Base-by-base conservation (phyloP, 2,329 filamentous ascomycete genomes). In the Fusarium coicis region DNA sequence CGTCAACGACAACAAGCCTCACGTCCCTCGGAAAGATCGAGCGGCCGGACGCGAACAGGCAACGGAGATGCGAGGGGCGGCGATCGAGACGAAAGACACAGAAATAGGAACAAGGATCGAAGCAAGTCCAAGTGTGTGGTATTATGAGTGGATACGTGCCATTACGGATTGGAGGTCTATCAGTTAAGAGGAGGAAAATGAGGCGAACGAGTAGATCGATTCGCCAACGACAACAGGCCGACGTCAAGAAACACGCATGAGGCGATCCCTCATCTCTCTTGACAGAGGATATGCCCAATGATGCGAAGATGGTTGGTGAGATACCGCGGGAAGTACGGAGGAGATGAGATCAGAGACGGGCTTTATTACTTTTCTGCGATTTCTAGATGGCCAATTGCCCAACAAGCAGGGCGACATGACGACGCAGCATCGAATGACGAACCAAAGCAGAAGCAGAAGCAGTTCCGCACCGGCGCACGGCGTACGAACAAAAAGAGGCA, bases 1-100 rank as follows among this genome's bases (percentile, higher is more conserved):
- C 91, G 93, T 77, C 95, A 97, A 83, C 89, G 94, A 78, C 91
- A 94, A 77, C 85, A 86, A 66, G 82, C 85, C 16, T 79, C 84
- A 54, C 82, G 85, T 36, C 83, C 84, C 37, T 73, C 80, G 10
- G 80, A 78, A 62, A 79, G 76, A 70, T 76, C 80, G 50, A 73
- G 79, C 56, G 77, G 81, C 69, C 81, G 84, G 67, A 86, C 84
- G 56, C 80, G 80, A 72, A 80, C 79, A 39, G 79, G 80, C 62
- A 83, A 83, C 61, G 81, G 81, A 57, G 81, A 83, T 50, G 75
- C 78, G 39, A 76, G 74, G 53, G 78, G 78, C 43, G 78, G 80
- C 34, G 80, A 82, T 52, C 76, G 71, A 76, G 80, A 74, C 75
- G 76, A 70, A 75, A 74, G 81, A 64, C 80, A 81, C 74, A 75